Base-by-base conservation (phyloP, 257 asterid species). In the Buddleja alternifolia region DNA sequence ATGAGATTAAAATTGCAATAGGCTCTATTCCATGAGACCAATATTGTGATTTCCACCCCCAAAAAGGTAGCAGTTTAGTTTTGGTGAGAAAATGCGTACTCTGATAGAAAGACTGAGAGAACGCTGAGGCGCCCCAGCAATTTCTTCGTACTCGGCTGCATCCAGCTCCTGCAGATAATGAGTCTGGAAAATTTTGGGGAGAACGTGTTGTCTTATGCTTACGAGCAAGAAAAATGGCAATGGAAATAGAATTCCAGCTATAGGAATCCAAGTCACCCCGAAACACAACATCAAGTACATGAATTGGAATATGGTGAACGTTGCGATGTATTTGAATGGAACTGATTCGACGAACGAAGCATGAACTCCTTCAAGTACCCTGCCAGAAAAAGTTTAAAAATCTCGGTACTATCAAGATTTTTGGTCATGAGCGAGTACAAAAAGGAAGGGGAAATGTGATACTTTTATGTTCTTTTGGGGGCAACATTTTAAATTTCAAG, bases 251-350 rank as follows among this genome's bases (percentile, higher is more conserved):
- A 86, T 82, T 2, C 93, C 93, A 21, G 81, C 93, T 40, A 86
- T 50, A 3, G 90, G 93, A 32, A 86, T 84, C 93, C 90, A 86
- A 4, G 93, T 84, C 21, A 84, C 79, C 8, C 90, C 90, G 42
- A 78, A 86, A 72, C 88, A 79, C 32, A 84, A 4, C 17, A 82
- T 40, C 62, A 86, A 56, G 47, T 78, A 82, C 2, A 72, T 20
- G 46, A 84, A 70, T 67, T 86, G 87, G 56, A 84, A 86, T 5
- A 78, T 3, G 4, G 93, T 86, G 73, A 86, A 86, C 10, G 73
- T 81, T 7, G 75, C 78, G 3, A 80, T 80, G 82, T 23, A 62
- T 71, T 51, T 78, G 80, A 82, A 80, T 23, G 88, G 93, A 7
- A 84, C 90, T 2, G 87, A 59, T 71, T 84, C 90, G 53, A 86